These are phyloP conservation scores for Orbilia ellipsospora DNA, from an alignment of 2,329 filamentous ascomycete genomes.

Conservation along the genomic window DNA sequence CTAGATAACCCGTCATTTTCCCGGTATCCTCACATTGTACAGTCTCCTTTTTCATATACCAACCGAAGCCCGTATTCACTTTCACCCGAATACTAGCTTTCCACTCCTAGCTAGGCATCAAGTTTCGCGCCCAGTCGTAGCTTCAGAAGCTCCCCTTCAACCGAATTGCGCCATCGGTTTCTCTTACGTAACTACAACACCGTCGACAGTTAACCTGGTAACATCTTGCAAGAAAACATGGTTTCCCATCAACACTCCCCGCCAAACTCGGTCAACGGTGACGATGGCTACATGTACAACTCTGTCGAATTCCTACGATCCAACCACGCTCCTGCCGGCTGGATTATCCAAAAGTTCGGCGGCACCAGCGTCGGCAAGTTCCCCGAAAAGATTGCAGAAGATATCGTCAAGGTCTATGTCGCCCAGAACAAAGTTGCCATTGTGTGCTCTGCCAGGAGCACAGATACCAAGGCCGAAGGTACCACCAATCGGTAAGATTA, in stretches of 20 bases:
- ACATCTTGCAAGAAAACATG: conserved; percentile 21
- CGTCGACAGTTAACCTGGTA: background rate
- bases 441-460: conserved; percentile 94
- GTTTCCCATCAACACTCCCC: conserved; percentile 37
- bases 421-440: conserved; percentile 81
- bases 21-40: background rate
- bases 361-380: conserved; percentile 97
- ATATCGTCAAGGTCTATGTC: conserved; percentile 74
- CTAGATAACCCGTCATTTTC: conserved; percentile 41
- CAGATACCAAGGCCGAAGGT: conserved; percentile 90
- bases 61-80: background rate
- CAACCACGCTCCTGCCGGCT: conserved; percentile 63
- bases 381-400: conserved; percentile 76
- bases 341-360: conserved; percentile 95
- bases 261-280: conserved; percentile 50
- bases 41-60: background rate
- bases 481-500: conserved; percentile 88
- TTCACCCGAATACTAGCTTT: background rate
- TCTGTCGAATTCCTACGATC: conserved; percentile 40
- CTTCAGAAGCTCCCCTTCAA: too few relatives aligned
- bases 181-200: conserved; percentile 47
- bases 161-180: conserved; percentile 50
- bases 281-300: conserved; percentile 42
- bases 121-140: too few relatives aligned
- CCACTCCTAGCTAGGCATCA: too few relatives aligned